Base-by-base conservation (phyloP, 495 filamentous ascomycete genomes). In the Lentithecium fluviatile region DNA sequence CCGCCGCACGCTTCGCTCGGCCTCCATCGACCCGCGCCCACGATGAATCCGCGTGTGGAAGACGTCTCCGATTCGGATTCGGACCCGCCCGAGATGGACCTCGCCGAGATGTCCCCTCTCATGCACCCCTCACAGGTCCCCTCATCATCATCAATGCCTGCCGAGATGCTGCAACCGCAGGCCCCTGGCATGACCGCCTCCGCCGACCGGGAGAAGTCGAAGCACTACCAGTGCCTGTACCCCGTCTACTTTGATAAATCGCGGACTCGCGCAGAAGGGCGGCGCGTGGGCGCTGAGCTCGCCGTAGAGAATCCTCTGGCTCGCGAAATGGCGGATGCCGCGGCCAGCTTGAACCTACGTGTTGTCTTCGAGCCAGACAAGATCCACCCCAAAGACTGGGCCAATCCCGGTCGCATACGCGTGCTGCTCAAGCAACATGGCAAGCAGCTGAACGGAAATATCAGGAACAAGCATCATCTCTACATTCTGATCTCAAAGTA, bases 321-420 rank as follows among this genome's bases (percentile, higher is more conserved):
- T 6, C 79, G 90, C 53, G 90, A 93, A 64, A 92, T 98, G 70
- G 89, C 90, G 32, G 85, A 91, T 61, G 94, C 93, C 0, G 89
- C 88, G 67, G 84, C 85, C 19, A 74, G 74, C 58, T 77, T 97
- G 42, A 85, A 88, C 5, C 73, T 97, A 58, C 80, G 83, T 26
- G 84, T 86, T 29, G 87, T 91, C 5, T 86, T 96, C 72, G 94
- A 98, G 73, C 91, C 92, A 0, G 88, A 86, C 66, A 96, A 96
- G 76, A 78, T 85, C 45, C 94, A 98, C 76, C 94, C 94, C 0
- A 91, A 92, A 75, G 94, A 98, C 75, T 98, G 94, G 94, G 88
- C 86, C 34, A 98, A 98, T 76, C 94, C 94, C 12, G 94, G 94
- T 0, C 80, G 94, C 25, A 91, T 98, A 64, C 82, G 89, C 50